These are phyloP conservation scores for Kondoa malvinella DNA, from an alignment of 768 basidiomycete species.

Conservation along the genomic window DNA sequence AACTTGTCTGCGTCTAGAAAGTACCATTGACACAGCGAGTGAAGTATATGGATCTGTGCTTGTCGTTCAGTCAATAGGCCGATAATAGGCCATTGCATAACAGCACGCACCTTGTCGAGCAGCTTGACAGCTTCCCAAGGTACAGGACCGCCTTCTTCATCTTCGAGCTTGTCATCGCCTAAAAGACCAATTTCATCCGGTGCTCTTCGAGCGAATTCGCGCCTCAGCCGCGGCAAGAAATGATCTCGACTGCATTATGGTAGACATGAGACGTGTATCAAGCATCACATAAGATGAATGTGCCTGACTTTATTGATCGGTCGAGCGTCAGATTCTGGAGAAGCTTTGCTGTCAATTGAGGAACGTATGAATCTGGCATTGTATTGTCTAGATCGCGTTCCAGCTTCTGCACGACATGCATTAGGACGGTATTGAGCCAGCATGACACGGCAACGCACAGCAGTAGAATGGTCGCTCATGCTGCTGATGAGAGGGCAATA, in stretches of 20 bases:
- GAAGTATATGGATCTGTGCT: slow-evolving; percentile 49
- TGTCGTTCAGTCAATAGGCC: not conserved
- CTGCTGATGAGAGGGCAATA: not conserved
- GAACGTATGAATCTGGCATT: not conserved
- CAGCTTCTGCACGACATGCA: not conserved
- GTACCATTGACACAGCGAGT: slow-evolving; percentile 66
- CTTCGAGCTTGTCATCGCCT: not conserved
- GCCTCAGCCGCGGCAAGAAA: slow-evolving; percentile 1
- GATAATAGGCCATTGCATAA: not conserved
- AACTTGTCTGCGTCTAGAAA: slow-evolving; percentile 60
- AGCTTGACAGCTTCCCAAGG: slow-evolving; percentile 13
- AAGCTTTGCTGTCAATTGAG: not conserved
- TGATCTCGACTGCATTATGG: not conserved
- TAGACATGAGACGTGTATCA: not conserved
- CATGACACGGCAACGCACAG: not conserved
- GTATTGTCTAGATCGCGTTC: not conserved
- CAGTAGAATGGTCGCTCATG: not conserved
- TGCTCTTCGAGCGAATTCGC: not conserved
- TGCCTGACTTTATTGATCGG: not conserved
- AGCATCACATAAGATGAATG: not conserved
- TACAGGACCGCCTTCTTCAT: slow-evolving; percentile 1
- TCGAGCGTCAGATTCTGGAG: not conserved
- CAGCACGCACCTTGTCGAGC: slow-evolving; percentile 12
- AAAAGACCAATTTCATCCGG: not conserved
- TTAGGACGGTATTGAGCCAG: not conserved